Evolutionary conservation across 2,329 filamentous ascomycete genomes (phyloP), one percentile per base, ranked within the genome.

Genomic region (Ophiostoma ips): DNA sequence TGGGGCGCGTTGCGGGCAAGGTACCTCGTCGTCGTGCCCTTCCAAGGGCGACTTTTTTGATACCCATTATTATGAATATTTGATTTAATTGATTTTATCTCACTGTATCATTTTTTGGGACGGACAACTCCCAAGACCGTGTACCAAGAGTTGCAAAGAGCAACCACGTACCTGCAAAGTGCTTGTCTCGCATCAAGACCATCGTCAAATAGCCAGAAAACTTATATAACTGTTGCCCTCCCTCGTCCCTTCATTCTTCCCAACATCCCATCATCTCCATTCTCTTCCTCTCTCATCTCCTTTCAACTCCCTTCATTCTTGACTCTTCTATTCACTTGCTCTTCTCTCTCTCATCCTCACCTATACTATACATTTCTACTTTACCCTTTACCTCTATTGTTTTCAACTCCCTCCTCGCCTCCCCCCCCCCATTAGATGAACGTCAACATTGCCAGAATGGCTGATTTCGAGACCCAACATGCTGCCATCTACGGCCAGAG

Each of bases 381-480:
- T 46, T 35, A 28, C 21, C 12, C 19, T 12, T 19, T 35, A 13
- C 18, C 18, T 33, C 12, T 19, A 33, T 33, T 16, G 8, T 21
- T 41, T 33, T 21, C 36, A 30, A 11, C 30, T 16, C 21, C 28
- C 15, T 12, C 18, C 8, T 2, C 31, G 36, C 12, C 37, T 6
- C 11, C 3, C 33, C 11, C 28, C n/a, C 43, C 28, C 3, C 41
- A 37, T 37, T 49, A 24, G 24, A 48, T 67, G 56, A 62, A 64
- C 51, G 63, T 68, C 61, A 66, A 68, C 21, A 19, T 41, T 28
- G 44, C 47, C 65, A 67, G 53, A 60, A 63, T 58, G 57, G 56
- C 66, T 53, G 63, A 62, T 58, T 63, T 58, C 48, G 64, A 65
- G 55, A 49, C 62, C 57, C 59, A 64, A 35, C 66, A 62, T 51